phyloP scores from a whole-genome alignment of 2,329 filamentous ascomycete genomes.

The Ophiocordyceps unilateralis region DNA sequence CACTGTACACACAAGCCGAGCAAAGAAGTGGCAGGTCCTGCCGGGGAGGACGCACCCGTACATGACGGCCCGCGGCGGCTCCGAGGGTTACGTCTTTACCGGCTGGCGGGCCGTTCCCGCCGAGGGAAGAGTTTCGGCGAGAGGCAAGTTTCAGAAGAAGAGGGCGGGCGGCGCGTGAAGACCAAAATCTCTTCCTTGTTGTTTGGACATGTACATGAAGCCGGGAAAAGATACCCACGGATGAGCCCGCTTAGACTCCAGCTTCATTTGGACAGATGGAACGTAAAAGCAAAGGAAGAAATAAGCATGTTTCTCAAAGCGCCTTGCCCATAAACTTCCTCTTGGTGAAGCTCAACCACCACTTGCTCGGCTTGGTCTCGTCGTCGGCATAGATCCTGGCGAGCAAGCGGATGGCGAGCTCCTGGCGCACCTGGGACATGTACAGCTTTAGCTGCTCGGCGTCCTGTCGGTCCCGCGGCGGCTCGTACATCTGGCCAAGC shows the following conservation, averaged over 20 bases:
- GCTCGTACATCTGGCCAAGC: constrained; percentile 59
- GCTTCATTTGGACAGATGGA: too few relatives aligned
- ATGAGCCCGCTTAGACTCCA: background rate
- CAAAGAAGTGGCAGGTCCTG: constrained; percentile 75
- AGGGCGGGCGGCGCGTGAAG: constrained; percentile 3
- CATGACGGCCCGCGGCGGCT: constrained; percentile 77
- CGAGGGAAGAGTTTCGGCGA: constrained; percentile 63
- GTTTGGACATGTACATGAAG: background rate
- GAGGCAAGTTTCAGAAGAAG: constrained; percentile 61
- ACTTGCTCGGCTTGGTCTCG: constrained; percentile 59
- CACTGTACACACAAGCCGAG: constrained; percentile 62
- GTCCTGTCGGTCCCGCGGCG: constrained; percentile 71
- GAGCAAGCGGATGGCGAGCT: constrained; percentile 67
- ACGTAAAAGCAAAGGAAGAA: background rate
- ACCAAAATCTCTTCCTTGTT: background rate
- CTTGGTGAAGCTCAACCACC: constrained; percentile 98
- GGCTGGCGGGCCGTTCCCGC: constrained; percentile 66
- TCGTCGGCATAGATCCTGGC: constrained; percentile 73
- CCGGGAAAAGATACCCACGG: too few relatives aligned
- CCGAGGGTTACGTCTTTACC: constrained; percentile 82
- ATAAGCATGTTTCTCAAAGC: constrained; percentile 28
- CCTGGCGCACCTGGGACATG: constrained; percentile 81
- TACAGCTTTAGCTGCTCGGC: constrained; percentile 81
- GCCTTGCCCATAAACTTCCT: constrained; percentile 99
- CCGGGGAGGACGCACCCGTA: constrained; percentile 83